Conservation (phyloP, 371 early-diverging fungal genomes). For the Batkoa obscura region DNA sequence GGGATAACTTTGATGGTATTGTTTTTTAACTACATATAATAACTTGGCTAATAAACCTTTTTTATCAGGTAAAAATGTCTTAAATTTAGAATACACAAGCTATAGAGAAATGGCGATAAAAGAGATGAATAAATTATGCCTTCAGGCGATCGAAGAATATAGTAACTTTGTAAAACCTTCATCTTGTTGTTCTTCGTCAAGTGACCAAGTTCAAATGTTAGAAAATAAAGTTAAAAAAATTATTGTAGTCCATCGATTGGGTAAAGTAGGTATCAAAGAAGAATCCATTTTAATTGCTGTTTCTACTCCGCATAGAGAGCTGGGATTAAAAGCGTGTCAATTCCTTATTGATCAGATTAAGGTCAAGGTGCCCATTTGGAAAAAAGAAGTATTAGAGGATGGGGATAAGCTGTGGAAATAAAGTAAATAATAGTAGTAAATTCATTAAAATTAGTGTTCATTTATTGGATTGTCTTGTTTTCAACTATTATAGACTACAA, state of each 20-base stretch:
- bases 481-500: no score
- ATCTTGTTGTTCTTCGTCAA: no score
- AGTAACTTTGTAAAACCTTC: not conserved
- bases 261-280: conserved; percentile 58
- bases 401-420: conserved; percentile 55
- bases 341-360: conserved; percentile 75
- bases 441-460: no score
- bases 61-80: not conserved
- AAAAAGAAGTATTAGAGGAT: conserved; percentile 63
- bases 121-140: not conserved
- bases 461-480: not conserved
- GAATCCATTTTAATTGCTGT: conserved; percentile 61
- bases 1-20: conserved; percentile 1
- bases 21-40: no score
- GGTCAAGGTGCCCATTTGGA: conserved; percentile 72
- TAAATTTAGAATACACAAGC: not conserved
- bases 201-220: not conserved
- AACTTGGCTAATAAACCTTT: not conserved
- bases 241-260: conserved; percentile 34
- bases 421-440: not conserved
- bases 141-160: not conserved
- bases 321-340: conserved; percentile 48
- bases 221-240: conserved; percentile 3
- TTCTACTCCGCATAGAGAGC: conserved; percentile 55
- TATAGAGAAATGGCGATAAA: not conserved